Conservation (phyloP, 805 yeast species). For the Alloascoidea africana region DNA sequence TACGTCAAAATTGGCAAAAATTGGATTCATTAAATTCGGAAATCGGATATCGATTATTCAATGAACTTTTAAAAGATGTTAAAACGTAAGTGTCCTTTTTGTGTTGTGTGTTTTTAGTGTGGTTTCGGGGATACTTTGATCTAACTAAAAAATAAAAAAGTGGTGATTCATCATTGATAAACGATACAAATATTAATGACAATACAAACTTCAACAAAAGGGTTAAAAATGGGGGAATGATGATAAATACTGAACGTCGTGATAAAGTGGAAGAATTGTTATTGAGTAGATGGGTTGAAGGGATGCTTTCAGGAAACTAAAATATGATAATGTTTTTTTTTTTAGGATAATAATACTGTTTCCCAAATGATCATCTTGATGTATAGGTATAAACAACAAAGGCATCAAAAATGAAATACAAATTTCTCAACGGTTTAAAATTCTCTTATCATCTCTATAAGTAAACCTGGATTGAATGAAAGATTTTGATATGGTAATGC, state of each 20-base stretch:
- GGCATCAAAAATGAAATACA: too few relatives aligned
- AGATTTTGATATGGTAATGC: too few relatives aligned
- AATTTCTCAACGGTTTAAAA: too few relatives aligned
- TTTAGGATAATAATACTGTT: too few relatives aligned
- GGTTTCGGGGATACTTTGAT: slow-evolving; percentile 4
- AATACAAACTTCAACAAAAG: slow-evolving; percentile 5
- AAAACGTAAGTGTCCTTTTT: slow-evolving; percentile 2
- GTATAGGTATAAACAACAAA: too few relatives aligned
- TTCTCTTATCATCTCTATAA: too few relatives aligned
- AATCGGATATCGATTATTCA: slow-evolving; percentile 5
- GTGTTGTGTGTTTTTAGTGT: too few relatives aligned
- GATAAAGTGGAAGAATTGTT: slow-evolving; percentile 27
- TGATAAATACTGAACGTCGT: slow-evolving; percentile 3
- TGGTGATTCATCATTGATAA: slow-evolving; percentile 3
- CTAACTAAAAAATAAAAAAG: slow-evolving; percentile 5
- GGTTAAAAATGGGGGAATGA: slow-evolving; percentile 2
- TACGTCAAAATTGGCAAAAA: slow-evolving; percentile 7
- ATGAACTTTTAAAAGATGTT: slow-evolving; percentile 4
- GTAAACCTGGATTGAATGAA: too few relatives aligned
- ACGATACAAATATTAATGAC: slow-evolving; percentile 4
- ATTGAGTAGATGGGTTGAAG: slow-evolving; percentile 34
- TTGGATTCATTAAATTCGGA: slow-evolving; percentile 9
- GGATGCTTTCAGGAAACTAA: too few relatives aligned
- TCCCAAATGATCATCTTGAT: too few relatives aligned
- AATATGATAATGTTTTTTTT: too few relatives aligned